Conservation (phyloP, 2,329 filamentous ascomycete species). For the Fusarium mangiferae region DNA sequence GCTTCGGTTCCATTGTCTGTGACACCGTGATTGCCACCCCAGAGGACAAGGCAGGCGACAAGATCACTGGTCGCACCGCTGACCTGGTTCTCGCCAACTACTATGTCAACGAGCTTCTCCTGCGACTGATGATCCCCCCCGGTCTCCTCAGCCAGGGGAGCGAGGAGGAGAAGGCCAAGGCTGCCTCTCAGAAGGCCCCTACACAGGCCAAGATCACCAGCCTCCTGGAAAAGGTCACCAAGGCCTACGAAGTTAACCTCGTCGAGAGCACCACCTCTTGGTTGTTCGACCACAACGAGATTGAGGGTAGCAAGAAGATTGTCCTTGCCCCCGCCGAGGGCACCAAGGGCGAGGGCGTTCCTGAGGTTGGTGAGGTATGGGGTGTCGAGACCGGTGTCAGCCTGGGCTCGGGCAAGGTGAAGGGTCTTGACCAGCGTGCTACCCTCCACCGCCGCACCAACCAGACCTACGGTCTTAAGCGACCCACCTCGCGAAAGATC, state of each 20-base stretch:
- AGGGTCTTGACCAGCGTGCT: conserved; percentile 85
- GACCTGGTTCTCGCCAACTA: conserved; percentile 91
- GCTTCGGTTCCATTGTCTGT: conserved; percentile 95
- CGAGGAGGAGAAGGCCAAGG: conserved; percentile 96
- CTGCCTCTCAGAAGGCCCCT: conserved; percentile 81
- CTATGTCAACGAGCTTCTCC: conserved; percentile 94
- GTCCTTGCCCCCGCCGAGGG: conserved; percentile 88
- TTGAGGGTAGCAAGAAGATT: conserved; percentile 97
- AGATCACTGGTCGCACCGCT: conserved; percentile 79
- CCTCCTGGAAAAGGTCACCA: conserved; percentile 90
- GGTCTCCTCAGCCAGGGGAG: conserved; percentile 83
- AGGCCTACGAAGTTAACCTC: conserved; percentile 89
- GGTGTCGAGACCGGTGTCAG: conserved; percentile 96
- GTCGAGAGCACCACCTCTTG: conserved; percentile 99
- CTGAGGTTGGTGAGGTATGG: conserved; percentile 94
- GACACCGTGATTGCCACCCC: conserved; percentile 83
- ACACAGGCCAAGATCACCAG: conserved; percentile 88
- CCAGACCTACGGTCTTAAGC: conserved; percentile 92
- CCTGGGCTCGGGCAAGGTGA: conserved; percentile 92
- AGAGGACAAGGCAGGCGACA: conserved; percentile 69
- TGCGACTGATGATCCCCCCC: conserved; percentile 91
- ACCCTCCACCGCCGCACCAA: conserved; percentile 94
- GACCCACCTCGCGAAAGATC: conserved; percentile 90
- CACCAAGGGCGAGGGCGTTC: conserved; percentile 87
- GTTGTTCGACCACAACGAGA: conserved; percentile 96